Evolutionary conservation across 2,329 filamentous ascomycete genomes (phyloP).

Genomic region (Beauveria bassiana): DNA sequence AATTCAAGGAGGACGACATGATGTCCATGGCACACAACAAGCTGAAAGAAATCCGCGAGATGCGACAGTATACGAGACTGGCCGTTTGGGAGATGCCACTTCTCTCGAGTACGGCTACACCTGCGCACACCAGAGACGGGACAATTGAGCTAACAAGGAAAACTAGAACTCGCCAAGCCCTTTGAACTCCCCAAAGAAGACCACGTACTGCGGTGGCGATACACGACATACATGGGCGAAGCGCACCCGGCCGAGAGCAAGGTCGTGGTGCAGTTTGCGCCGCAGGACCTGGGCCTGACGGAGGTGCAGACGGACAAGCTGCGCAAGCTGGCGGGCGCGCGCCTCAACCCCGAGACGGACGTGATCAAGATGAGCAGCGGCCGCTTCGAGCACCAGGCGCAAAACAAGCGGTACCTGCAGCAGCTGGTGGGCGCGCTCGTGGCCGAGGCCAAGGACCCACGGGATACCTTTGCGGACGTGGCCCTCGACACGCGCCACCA

Average conservation of each 20-base stretch:
- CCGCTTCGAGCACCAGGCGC: constrained; percentile 76
- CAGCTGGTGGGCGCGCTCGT: constrained; percentile 70
- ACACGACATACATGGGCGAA: constrained; percentile 95
- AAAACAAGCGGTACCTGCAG: constrained; percentile 93
- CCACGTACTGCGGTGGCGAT: constrained; percentile 82
- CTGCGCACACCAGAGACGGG: background rate
- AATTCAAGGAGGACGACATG: constrained; percentile 77
- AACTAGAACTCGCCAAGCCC: constrained; percentile 71
- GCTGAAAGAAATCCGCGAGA: constrained; percentile 79
- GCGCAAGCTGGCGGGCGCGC: constrained; percentile 74
- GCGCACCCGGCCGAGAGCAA: constrained; percentile 85
- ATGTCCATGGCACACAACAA: constrained; percentile 76
- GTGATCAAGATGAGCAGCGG: constrained; percentile 87
- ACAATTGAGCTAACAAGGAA: constrained; percentile 13
- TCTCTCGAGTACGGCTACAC: constrained; percentile 60
- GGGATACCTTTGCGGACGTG: constrained; percentile 79
- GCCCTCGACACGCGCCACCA: constrained; percentile 86
- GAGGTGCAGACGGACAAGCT: constrained; percentile 68
- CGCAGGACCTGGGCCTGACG: constrained; percentile 63
- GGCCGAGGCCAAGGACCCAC: constrained; percentile 65
- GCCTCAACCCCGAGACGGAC: constrained; percentile 80
- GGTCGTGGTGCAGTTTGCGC: constrained; percentile 85
- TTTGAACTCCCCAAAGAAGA: constrained; percentile 63
- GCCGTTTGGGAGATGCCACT: constrained; percentile 95
- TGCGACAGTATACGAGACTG: constrained; percentile 79